A percentile compares a stretch with the other conserved stretches of the same genome.
phyloP scores from a whole-genome alignment of 208 protist species.

The Trypanosoma mega region DNA sequence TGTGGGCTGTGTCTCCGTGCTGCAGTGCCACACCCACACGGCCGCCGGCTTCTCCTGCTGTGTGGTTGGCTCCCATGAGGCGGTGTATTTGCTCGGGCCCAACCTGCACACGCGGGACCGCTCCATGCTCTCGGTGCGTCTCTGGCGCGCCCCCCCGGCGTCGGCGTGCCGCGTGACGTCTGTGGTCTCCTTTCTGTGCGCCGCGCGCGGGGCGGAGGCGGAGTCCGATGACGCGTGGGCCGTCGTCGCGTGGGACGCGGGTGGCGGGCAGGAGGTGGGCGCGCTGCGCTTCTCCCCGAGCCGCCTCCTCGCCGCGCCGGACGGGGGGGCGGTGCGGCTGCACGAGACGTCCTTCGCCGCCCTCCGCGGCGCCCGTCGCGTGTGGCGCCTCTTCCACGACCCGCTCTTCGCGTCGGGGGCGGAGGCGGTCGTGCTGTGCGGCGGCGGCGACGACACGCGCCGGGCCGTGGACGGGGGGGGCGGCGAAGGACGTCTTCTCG shows the following conservation, averaged over 20 bases:
- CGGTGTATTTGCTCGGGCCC: slow-evolving; percentile 64
- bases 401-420: slow-evolving; percentile 31
- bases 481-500: slow-evolving; percentile 9
- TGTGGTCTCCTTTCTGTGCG: slow-evolving; percentile 29
- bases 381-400: slow-evolving; percentile 47
- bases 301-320: slow-evolving; percentile 10
- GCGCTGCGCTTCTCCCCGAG: slow-evolving; percentile 38
- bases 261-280: slow-evolving; percentile 26
- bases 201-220: not conserved
- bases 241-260: slow-evolving; percentile 41
- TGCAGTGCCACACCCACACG: slow-evolving; percentile 30
- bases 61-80: slow-evolving; percentile 45
- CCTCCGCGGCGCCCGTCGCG: slow-evolving; percentile 30
- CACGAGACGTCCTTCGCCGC: slow-evolving; percentile 27
- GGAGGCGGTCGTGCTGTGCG: slow-evolving; percentile 34
- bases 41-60: slow-evolving; percentile 42
- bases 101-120: slow-evolving; percentile 35
- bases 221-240: slow-evolving; percentile 27
- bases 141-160: slow-evolving; percentile 38
- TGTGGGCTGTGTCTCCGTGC: slow-evolving; percentile 62
- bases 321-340: not conserved
- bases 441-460: slow-evolving; percentile 26
- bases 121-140: slow-evolving; percentile 37
- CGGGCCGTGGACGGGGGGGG: slow-evolving; percentile 11
- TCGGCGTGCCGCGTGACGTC: slow-evolving; percentile 11